A percentile compares a stretch with the other conserved stretches of the same genome.
phyloP scores from a whole-genome alignment of 257 asterid species.

The Ocimum tenuiflorum region DNA sequence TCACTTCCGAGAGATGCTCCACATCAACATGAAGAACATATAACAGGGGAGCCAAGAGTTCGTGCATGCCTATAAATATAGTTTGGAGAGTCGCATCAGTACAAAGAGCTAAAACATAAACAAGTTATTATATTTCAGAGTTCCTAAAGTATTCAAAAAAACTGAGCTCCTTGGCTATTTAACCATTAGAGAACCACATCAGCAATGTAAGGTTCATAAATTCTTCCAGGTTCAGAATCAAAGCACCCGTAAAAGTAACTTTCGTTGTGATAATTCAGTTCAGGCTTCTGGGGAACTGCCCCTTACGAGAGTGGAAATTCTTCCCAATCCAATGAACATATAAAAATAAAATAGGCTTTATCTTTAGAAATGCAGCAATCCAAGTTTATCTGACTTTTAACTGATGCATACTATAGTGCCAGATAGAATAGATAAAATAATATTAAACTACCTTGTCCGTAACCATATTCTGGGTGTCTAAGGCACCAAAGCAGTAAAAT shows the following conservation, averaged over 20 bases:
- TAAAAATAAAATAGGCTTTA: neutral
- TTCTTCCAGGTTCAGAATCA: neutral
- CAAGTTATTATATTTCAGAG: neutral
- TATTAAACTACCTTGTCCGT: conserved; percentile 63
- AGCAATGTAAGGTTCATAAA: neutral
- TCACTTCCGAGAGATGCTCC: conserved; percentile 62
- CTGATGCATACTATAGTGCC: neutral
- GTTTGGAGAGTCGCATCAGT: conserved; percentile 16
- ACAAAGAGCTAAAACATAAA: conserved; percentile 1
- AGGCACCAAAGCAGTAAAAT: conserved; percentile 45
- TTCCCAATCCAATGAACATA: neutral
- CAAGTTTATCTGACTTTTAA: neutral
- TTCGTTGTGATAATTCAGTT: neutral
- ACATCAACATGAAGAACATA: conserved; percentile 75
- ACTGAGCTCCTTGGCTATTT: too few relatives aligned
- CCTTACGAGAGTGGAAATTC: neutral
- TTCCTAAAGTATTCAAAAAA: neutral
- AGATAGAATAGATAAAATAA: neutral
- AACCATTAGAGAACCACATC: too few relatives aligned
- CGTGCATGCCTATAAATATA: conserved; percentile 72
- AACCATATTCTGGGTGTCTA: neutral
- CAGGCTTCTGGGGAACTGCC: neutral
- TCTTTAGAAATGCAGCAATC: neutral
- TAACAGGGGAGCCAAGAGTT: conserved; percentile 75
- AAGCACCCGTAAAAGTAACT: too few relatives aligned